Conservation (phyloP, 257 asterid species). For the Capsicum pubescens region DNA sequence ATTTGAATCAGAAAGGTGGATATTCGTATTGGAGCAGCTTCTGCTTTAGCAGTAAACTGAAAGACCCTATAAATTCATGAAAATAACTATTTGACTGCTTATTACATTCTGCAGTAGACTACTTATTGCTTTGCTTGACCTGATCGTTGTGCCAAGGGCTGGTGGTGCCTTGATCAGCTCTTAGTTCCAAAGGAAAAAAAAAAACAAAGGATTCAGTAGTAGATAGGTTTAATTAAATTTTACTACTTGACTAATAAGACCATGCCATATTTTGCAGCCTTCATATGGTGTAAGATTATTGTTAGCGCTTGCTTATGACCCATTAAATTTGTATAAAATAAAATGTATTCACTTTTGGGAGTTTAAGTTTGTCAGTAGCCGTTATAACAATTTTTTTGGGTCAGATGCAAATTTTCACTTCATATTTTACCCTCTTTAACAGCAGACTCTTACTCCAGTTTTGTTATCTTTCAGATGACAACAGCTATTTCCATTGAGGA, state of each 20-base stretch:
- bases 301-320: background rate
- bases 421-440: background rate
- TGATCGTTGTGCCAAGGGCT: too few relatives aligned
- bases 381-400: background rate
- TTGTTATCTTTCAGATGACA: constrained; percentile 56
- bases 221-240: background rate
- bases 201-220: background rate
- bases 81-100: constrained; percentile 7
- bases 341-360: constrained; percentile 17
- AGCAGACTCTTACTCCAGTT: constrained; percentile 15
- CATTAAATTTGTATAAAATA: background rate
- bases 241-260: background rate
- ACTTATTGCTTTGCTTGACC: background rate
- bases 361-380: background rate
- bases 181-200: background rate
- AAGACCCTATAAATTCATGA: background rate
- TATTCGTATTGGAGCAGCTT: background rate
- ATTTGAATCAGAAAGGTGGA: background rate
- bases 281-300: background rate
- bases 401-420: background rate
- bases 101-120: background rate
- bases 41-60: constrained; percentile 11
- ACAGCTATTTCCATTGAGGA: constrained; percentile 72
- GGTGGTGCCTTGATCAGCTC: too few relatives aligned
- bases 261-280: background rate